phyloP scores from a whole-genome alignment of 1,284 basidiomycete genomes.

The Cryptococcus hybrid region DNA sequence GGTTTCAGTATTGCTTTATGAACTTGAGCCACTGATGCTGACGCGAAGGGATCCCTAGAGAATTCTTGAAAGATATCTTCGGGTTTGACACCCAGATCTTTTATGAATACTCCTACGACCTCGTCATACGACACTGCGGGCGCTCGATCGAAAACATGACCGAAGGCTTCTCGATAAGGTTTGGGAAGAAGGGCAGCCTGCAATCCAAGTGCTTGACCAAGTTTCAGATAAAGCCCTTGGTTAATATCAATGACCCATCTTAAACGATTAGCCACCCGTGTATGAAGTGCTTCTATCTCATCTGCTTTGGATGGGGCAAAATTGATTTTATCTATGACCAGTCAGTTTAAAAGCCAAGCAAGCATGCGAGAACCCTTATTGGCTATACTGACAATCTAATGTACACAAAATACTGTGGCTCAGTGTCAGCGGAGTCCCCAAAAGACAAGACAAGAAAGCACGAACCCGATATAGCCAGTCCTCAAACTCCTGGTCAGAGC shows the following conservation, averaged over 20 bases:
- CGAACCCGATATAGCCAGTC: conserved; percentile 63
- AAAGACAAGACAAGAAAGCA: background rate
- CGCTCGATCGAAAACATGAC: conserved; percentile 78
- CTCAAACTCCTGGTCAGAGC: conserved; percentile 63
- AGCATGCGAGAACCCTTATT: background rate
- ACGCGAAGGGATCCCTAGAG: conserved; percentile 69
- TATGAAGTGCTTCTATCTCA: conserved; percentile 71
- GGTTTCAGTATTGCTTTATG: conserved; percentile 67
- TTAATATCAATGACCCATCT: conserved; percentile 72
- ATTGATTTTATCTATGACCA: conserved; percentile 66
- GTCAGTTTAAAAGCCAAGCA: background rate
- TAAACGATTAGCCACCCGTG: conserved; percentile 74
- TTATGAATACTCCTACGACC: conserved; percentile 59
- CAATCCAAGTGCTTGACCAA: conserved; percentile 63
- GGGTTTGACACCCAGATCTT: conserved; percentile 67
- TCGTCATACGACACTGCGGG: conserved; percentile 73
- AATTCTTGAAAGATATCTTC: conserved; percentile 74
- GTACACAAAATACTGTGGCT: conserved; percentile 39
- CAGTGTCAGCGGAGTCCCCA: background rate
- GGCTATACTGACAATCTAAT: conserved; percentile 38
- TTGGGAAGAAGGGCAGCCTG: conserved; percentile 78
- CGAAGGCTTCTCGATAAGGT: conserved; percentile 76
- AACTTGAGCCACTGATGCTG: conserved; percentile 86
- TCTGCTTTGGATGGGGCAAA: conserved; percentile 64
- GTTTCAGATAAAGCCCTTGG: conserved; percentile 86